Evolutionary conservation across 2,329 filamentous ascomycete species (phyloP), one percentile per base, ranked within the genome.

Genomic region (Aspergillus latus): DNA sequence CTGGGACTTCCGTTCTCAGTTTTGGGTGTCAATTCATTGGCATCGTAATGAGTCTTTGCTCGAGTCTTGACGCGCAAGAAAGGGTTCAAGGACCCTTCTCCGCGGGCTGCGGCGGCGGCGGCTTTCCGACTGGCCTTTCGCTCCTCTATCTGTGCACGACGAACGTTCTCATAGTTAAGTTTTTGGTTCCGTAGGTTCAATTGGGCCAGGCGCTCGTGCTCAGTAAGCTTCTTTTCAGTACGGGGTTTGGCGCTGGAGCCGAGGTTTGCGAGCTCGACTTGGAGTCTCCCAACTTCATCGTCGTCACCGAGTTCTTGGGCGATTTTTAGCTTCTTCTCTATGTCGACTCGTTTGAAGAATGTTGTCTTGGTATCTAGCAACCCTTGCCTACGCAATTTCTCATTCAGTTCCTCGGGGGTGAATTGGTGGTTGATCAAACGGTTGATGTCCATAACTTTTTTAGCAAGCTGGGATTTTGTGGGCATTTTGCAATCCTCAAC

Each of bases 81-180:
- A 0, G 77, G 77, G 62, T 80, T 76, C 13, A 73, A 75, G 34
- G 84, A 78, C 1, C 78, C 77, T 68, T 89, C 87, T 54, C 86
- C 86, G 39, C 85, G 82, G 59, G 84, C 84, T 45, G 86, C 74
- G 42, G 83, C 84, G 56, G 80, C 81, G 62, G 85, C 85, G 44
- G 80, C 81, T 71, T 83, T 83, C 61, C 83, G 84, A 65, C 79
- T 79, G 62, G 81, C 82, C 49, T 83, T 83, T 64, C 87, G 84
- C 76, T 99, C 94, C 64, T 88, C 88, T 54, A 96, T 80, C 70
- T 97, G 89, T 0, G 92, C 93, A 72, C 90, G 89, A 58, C 93
- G 90, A n/a, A 97, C 89, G 47, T 89, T 87, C 70, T 96, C 90
- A n/a, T 84, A 83, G 68, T 97, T 97, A 64, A 87, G 83, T 57